Conservation (phyloP, 805 yeast species). For the Candida chauliodis region DNA sequence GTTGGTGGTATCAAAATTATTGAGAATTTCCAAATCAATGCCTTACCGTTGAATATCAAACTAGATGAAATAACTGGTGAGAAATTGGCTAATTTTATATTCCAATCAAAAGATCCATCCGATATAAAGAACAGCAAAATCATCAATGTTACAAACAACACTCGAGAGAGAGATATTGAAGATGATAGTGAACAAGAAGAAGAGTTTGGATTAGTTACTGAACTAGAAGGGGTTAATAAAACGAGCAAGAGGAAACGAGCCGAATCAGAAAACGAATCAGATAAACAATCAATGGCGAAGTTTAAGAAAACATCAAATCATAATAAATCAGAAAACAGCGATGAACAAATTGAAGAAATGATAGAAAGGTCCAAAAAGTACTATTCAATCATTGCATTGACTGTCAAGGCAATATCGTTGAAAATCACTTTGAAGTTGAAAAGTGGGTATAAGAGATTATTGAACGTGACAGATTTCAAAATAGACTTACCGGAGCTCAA, state of each 20-base stretch:
- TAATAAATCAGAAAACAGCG: constrained; percentile 9
- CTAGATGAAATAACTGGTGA: constrained; percentile 39
- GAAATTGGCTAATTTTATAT: constrained; percentile 34
- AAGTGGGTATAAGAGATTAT: constrained; percentile 30
- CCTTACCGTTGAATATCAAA: constrained; percentile 35
- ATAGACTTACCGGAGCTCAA: constrained; percentile 31
- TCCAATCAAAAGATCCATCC: constrained; percentile 21
- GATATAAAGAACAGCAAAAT: constrained; percentile 12
- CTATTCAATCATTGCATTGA: constrained; percentile 61
- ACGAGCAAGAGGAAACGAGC: constrained; percentile 9
- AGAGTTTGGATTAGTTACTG: constrained; percentile 11
- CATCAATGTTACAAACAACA: constrained; percentile 9
- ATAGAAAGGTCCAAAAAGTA: constrained; percentile 68
- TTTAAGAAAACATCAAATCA: background rate
- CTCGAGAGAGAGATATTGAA: background rate
- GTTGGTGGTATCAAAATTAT: constrained; percentile 42
- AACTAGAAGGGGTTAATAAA: constrained; percentile 13
- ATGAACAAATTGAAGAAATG: constrained; percentile 53
- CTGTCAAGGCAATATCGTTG: constrained; percentile 24
- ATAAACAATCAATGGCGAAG: background rate
- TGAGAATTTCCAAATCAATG: constrained; percentile 34
- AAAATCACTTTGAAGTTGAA: constrained; percentile 33
- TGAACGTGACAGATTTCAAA: constrained; percentile 36
- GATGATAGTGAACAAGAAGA: constrained; percentile 7
- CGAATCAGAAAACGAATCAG: background rate